Evolutionary conservation across 2,329 filamentous ascomycete species (phyloP), one percentile per base, ranked within the genome.

Genomic region (Hymenoscyphus albidus): DNA sequence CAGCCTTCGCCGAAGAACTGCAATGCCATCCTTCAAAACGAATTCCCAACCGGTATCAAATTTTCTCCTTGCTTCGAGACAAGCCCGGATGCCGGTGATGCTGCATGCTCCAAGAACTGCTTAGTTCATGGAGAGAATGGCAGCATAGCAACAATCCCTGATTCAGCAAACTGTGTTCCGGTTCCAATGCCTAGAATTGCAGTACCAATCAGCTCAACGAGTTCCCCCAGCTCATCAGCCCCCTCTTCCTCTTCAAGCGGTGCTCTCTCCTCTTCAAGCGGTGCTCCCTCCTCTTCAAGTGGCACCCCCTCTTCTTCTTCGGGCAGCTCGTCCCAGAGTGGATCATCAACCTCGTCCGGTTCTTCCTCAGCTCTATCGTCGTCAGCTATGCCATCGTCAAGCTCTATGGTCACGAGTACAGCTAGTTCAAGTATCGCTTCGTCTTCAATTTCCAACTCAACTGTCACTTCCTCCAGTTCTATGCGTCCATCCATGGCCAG

Each of bases 41-140:
- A 79, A 62, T 76, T 77, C 55, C 81, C 81, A 7, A 12, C 74
- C 10, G 80, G 78, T 35, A 70, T 74, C 48, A 63, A 69, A 59
- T 74, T 74, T 14, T 70, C 77, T 35, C 71, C 73, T 14, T 83
- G 81, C 76, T 81, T 73, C 69, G 73, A 82, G 72, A 76, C 76
- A 59, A 73, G 74, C 39, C 59, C 70, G 13, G 73, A 71, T 12
- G 74, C 75, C 44, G 80, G 80, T 62, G 78, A 81, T 63, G 81
- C 80, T 58, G 79, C 77, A 62, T 83, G 81, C 72, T 75, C 77
- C 68, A 82, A 81, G 77, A 81, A 81, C 74, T 81, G 80, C 68
- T 74, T 82, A 44, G 79, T 82, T 58, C 80, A 82, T 66, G 77
- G 76, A 40, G 60, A 77, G 58, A 74, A 69, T 61, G 72, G 74